Conservation (phyloP, 768 basidiomycete genomes). For the Amanita phalloides region DNA sequence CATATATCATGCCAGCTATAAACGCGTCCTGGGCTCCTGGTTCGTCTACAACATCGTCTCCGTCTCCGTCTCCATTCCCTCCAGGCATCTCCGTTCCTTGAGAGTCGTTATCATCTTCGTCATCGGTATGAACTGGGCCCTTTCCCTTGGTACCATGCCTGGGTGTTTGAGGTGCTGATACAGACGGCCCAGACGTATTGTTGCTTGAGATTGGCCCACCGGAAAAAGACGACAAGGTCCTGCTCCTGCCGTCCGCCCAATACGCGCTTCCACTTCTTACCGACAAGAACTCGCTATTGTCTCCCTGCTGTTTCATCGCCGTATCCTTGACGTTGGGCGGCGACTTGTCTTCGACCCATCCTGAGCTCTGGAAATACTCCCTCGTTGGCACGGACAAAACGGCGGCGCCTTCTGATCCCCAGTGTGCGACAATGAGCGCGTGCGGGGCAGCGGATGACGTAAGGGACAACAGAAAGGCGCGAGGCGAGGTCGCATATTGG, state of each 20-base stretch:
- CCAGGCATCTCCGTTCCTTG: constrained; percentile 46
- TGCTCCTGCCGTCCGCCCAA: constrained; percentile 53
- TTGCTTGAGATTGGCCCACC: constrained; percentile 26
- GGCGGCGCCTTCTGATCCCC: constrained; percentile 73
- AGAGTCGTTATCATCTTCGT: constrained; percentile 46
- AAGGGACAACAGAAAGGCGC: constrained; percentile 68
- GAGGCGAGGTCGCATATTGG: constrained; percentile 53
- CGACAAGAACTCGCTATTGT: constrained; percentile 26
- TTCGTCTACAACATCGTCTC: constrained; percentile 50
- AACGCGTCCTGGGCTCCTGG: constrained; percentile 76
- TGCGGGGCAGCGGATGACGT: constrained; percentile 58
- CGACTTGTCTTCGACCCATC: constrained; percentile 55
- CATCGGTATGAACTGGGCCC: constrained; percentile 22
- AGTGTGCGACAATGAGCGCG: constrained; percentile 72
- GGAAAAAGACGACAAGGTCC: constrained; percentile 46
- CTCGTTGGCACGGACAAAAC: constrained; percentile 72
- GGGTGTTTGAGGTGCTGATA: constrained; percentile 11
- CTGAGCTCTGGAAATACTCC: constrained; percentile 81
- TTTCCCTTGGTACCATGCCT: constrained; percentile 17
- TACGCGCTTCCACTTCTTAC: constrained; percentile 67
- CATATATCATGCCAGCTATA: constrained; percentile 82
- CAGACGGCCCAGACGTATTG: constrained; percentile 12
- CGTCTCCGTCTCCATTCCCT: constrained; percentile 25
- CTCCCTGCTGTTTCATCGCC: constrained; percentile 8
- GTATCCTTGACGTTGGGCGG: constrained; percentile 3